Base-by-base conservation (phyloP, 257 asterid species). In the Scutellaria barbata region DNA sequence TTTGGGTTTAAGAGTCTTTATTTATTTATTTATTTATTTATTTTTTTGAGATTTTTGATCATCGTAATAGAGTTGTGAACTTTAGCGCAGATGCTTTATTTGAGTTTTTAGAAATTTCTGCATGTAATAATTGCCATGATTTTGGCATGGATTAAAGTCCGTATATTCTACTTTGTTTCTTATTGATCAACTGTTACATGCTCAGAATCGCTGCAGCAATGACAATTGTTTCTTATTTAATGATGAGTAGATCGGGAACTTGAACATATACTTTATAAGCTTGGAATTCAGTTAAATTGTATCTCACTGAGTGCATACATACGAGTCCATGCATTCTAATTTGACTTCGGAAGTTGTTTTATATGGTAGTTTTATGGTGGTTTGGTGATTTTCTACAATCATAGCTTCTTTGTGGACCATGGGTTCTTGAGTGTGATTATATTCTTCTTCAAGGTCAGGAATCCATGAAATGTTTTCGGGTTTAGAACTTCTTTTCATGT, bases 1-100 rank as follows among this genome's bases (percentile, higher is more conserved):
- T 53, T 20, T 42, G 66, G 68, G 73, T 68, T 37, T 56, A 25
- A 40, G 76, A 67, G 11, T 62, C 33, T 54, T 22, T 67, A 1
- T 17, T n/a, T n/a, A n/a, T n/a, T n/a, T n/a, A n/a, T n/a, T n/a
- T n/a, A n/a, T n/a, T n/a, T n/a, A n/a, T n/a, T n/a, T n/a, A n/a
- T n/a, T n/a, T n/a, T n/a, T n/a, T 3, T 51, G 18, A 45, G 51
- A 69, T 14, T 25, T 63, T 72, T 54, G 64, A 14, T 40, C n/a
- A 25, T 11, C 63, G 48, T 59, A 0, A 30, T 62, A 46, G 69
- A 35, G 11, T 71, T 64, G 43, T 30, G 46, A 68, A 59, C 56
- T 51, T 45, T 13, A 18, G 60, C 18, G 50, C 55, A 43, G 43
- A 25, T 56, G 74, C 41, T 46, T 43, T 20, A 10, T 50, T 56